Evolutionary conservation across 306 rosid genomes (phyloP).

Genomic region (Benincasa hispida): DNA sequence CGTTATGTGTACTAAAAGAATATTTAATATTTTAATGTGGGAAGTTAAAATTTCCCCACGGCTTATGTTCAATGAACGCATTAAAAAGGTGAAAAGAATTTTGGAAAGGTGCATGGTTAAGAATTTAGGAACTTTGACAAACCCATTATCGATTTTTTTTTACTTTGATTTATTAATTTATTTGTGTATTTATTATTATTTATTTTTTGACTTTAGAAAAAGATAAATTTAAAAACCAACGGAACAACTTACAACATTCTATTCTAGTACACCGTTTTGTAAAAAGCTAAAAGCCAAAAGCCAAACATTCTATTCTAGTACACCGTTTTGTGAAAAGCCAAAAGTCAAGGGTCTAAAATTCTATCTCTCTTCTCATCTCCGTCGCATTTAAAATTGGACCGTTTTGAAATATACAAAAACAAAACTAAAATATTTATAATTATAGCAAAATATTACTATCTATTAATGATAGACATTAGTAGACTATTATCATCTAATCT

Average conservation of each 20-base stretch:
- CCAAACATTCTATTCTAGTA: background rate
- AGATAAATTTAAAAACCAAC: background rate
- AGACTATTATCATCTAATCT: no score
- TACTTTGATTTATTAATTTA: no score
- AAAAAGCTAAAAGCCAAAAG: no score
- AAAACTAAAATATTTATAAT: no score
- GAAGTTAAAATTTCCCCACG: background rate
- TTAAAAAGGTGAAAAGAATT: background rate
- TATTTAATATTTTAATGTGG: no score
- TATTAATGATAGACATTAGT: no score
- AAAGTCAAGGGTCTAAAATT: background rate
- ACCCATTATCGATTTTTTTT: no score
- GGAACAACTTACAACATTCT: background rate
- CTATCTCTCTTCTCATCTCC: background rate
- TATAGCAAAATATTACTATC: no score
- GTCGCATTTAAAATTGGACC: background rate
- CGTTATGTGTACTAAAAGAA: no score
- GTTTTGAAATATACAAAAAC: no score
- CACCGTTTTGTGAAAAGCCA: background rate
- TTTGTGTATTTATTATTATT: background rate
- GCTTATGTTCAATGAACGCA: background rate
- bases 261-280: background rate
- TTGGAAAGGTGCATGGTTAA: background rate
- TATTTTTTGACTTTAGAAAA: background rate
- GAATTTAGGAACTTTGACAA: background rate